These are phyloP conservation scores for Plantago elongata DNA, from an alignment of 257 asterid species.

Conservation along the genomic window DNA sequence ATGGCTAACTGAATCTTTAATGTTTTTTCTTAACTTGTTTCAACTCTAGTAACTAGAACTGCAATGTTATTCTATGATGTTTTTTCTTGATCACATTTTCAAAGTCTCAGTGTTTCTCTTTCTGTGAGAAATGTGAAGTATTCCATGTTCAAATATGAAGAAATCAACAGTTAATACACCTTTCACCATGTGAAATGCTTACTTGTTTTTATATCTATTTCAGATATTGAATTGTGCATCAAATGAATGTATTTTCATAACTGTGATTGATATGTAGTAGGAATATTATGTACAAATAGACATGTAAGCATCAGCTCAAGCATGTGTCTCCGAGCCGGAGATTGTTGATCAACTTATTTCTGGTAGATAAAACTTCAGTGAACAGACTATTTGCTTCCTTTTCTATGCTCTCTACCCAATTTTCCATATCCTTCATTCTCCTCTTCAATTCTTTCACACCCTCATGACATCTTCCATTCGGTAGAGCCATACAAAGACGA, in stretches of 20 bases:
- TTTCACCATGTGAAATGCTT: too few relatives aligned
- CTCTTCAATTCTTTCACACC: slow-evolving; percentile 28
- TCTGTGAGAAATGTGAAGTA: too few relatives aligned
- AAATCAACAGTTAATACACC: too few relatives aligned
- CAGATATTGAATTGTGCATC: too few relatives aligned
- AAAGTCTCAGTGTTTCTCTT: too few relatives aligned
- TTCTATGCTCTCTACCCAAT: slow-evolving; percentile 27
- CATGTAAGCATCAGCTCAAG: slow-evolving; percentile 1
- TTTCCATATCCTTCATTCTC: slow-evolving; percentile 38
- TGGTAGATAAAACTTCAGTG: slow-evolving; percentile 39
- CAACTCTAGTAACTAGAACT: neutral
- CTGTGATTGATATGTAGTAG: too few relatives aligned
- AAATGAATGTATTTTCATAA: too few relatives aligned
- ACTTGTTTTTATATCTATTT: too few relatives aligned
- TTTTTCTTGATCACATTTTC: too few relatives aligned
- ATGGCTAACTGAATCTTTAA: neutral
- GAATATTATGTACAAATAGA: neutral
- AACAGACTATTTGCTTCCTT: slow-evolving; percentile 42
- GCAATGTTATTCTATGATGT: neutral
- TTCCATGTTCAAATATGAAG: too few relatives aligned
- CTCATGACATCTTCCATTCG: slow-evolving; percentile 9
- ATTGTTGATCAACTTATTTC: slow-evolving; percentile 45
- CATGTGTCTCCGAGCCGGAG: slow-evolving; percentile 24
- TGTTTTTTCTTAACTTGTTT: neutral
- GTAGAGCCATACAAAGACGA: slow-evolving; percentile 10